These are phyloP conservation scores for Malania oleifera DNA, from an alignment of 164 flowering plant genomes.

Conservation along the genomic window DNA sequence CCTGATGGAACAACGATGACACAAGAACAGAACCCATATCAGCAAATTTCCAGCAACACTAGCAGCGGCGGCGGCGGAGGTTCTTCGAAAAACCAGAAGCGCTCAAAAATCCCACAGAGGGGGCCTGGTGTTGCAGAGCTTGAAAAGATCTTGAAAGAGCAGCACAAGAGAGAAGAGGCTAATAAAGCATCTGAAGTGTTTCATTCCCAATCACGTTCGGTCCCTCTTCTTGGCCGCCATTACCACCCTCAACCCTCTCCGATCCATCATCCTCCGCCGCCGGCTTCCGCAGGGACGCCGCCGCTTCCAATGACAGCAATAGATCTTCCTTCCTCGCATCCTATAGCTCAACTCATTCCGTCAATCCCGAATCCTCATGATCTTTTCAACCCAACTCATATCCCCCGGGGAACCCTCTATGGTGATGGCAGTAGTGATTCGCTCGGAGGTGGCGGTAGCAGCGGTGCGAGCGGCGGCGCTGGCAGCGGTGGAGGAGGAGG, in stretches of 20 bases:
- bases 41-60: slow-evolving; percentile 16
- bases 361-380: not conserved
- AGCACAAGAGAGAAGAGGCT: slow-evolving; percentile 6
- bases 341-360: not conserved
- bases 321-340: not conserved
- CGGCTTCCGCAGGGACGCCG: not conserved
- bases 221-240: too few species aligned
- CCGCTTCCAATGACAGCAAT: not conserved
- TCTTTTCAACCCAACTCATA: not conserved
- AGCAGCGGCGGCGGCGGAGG: slow-evolving; percentile 2
- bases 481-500: not conserved
- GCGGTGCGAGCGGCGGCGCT: not conserved
- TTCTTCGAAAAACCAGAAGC: slow-evolving; percentile 9
- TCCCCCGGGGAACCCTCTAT: not conserved
- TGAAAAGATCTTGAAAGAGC: slow-evolving; percentile 33
- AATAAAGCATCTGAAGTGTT: not conserved
- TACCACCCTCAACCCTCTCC: not conserved
- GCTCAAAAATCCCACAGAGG: slow-evolving; percentile 18
- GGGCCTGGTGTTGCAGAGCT: slow-evolving; percentile 39
- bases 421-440: not conserved
- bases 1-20: not conserved
- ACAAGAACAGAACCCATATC: not conserved
- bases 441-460: not conserved
- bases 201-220: too few species aligned
- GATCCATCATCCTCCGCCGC: not conserved